Evolutionary conservation across 2,329 filamentous ascomycete genomes (phyloP), one percentile per base, ranked within the genome.

Genomic region (Aspergillus nomiae): DNA sequence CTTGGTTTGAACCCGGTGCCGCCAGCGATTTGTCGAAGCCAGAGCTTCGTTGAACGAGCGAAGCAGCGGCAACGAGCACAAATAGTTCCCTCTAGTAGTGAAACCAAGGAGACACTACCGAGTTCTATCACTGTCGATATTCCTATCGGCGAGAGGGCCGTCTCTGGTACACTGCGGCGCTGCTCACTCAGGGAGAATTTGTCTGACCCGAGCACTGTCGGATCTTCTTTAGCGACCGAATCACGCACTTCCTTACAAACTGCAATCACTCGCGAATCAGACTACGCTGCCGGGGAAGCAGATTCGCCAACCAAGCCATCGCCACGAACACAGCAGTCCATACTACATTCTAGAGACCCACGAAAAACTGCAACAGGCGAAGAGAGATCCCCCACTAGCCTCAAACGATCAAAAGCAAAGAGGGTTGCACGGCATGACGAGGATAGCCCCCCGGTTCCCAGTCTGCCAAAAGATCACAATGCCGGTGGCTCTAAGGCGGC

Each of bases 1-100:
- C 81, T 98, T n/a, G 87, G 88, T n/a, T 77, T 86, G 34, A 81
- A 82, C 38, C 89, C 89, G 32, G 80, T 89, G 38, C 88, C 88
- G 26, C 88, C 88, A 46, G 80, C 81, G 45, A 81, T 89, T 34
- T 82, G 82, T 60, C 81, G 84, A 67, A 81, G 82, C 57, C 81
- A 83, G 63, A 85, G 83, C 74, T 86, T 88, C 69, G 75, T 83
- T 68, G 76, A 77, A 57, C 76, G 76, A 54, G 75, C 75, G 34
- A 81, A 80, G 63, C 71, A 77, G 41, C 71, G 74, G 67, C 67
- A 74, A 66, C 64, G 70, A 63, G 65, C 71, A 62, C 61, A 74
- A 62, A 63, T 68, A 30, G 48, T 67, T 55, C 66, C 69, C 32
- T 60, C 66, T 11, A 62, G 60, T 51, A 68, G 71, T 24, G 69